Conservation (phyloP, 345 rosid species). For the Physaria fendleri region DNA sequence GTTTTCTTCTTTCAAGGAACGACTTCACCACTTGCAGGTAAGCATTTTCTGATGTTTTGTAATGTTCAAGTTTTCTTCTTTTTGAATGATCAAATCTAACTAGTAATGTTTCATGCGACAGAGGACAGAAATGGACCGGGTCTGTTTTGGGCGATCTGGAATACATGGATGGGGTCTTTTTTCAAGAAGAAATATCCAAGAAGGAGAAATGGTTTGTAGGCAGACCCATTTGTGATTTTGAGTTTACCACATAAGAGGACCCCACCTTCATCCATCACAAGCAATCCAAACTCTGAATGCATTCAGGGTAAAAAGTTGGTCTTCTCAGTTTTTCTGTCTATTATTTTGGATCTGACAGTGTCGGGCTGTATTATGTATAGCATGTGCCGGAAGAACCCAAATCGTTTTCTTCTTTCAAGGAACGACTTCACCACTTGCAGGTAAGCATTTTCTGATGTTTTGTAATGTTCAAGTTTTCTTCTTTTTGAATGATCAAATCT, state of each 20-base stretch:
- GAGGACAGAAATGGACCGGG: slow-evolving; percentile 83
- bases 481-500: background rate
- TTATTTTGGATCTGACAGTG: slow-evolving; percentile 1
- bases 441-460: slow-evolving; percentile 28
- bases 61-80: background rate
- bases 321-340: background rate
- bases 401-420: slow-evolving; percentile 62
- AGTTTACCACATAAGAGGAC: slow-evolving; percentile 47
- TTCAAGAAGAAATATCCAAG: slow-evolving; percentile 79
- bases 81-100: background rate
- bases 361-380: slow-evolving; percentile 2
- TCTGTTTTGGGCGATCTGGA: slow-evolving; percentile 93
- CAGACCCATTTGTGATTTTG: background rate
- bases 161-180: slow-evolving; percentile 99
- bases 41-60: slow-evolving; percentile 2
- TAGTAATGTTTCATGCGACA: slow-evolving; percentile 32
- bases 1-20: slow-evolving; percentile 69
- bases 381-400: slow-evolving; percentile 56
- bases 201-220: slow-evolving; percentile 85
- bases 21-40: slow-evolving; percentile 74
- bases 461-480: background rate
- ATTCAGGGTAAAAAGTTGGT: slow-evolving; percentile 36
- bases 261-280: slow-evolving; percentile 47
- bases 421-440: slow-evolving; percentile 72
- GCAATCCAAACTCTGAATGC: slow-evolving; percentile 43